Evolutionary conservation across 176 grass and related monocot species (phyloP), one percentile per base, ranked within the genome.

Genomic region (Triticum dicoccoides): DNA sequence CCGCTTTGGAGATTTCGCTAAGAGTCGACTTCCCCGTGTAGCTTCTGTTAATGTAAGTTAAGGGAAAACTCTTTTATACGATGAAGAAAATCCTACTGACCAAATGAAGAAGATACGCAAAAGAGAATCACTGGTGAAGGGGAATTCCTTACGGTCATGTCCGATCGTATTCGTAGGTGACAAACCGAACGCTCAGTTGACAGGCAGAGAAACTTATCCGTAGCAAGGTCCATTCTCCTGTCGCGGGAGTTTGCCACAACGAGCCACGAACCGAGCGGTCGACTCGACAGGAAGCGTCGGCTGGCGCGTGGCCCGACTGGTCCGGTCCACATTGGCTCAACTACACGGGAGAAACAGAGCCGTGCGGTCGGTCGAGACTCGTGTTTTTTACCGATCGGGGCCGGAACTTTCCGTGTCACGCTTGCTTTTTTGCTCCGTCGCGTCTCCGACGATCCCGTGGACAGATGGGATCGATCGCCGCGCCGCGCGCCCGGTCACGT

Each of bases 161-260:
- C 6, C 2, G 18, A 58, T 21, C 54, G 18, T 58, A 69, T 8
- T 21, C 54, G 18, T 58, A 30, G 29, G 27, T 81, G 29, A 4
- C 62, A 62, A 89, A 77, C 38, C 70, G 24, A 29, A 75, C 25
- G 15, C 64, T 67, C 17, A 29, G 63, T 58, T 15, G 5, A 59
- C 83, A 89, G 77, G 77, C 62, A 39, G 81, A 15, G 83, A 3
- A 41, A 41, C 39, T 54, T 33, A 34, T 20, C 82, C 82, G 44
- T 58, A 11, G 5, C 23, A 66, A 66, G 66, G 38, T 49, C 58
- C 5, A n/a, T 42, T 12, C n/a, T 34, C 20, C 41, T 67, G 51
- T 9, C 17, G 17, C 68, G 1, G 68, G 2, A 72, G 80, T 68
- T 69, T 82, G 68, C 12, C 33, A 12, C 77, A 68, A 20, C 47